Evolutionary conservation across 352 stramenopile species (phyloP).

Genomic region (Halophytophthora batemanensis): DNA sequence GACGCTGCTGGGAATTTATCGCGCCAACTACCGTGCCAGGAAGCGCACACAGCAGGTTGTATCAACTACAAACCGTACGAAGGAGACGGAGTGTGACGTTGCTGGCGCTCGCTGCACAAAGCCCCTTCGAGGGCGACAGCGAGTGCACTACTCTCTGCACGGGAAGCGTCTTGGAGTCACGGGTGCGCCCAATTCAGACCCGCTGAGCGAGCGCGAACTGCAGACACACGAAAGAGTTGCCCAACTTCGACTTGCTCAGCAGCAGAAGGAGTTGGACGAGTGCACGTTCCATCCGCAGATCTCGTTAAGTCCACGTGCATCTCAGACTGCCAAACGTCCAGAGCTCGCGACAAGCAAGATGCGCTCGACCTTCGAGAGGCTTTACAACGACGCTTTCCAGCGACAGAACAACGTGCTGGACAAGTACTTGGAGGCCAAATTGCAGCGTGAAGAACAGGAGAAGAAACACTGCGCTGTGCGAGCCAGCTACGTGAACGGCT

Average conservation of each 20-base stretch:
- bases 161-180: slow-evolving; percentile 24
- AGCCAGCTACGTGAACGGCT: slow-evolving; percentile 46
- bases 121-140: slow-evolving; percentile 8
- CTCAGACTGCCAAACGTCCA: background rate
- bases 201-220: slow-evolving; percentile 30
- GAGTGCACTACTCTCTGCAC: slow-evolving; percentile 32
- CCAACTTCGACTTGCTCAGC: slow-evolving; percentile 33
- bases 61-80: slow-evolving; percentile 4
- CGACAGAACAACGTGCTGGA: slow-evolving; percentile 41
- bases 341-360: slow-evolving; percentile 6
- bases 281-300: slow-evolving; percentile 57
- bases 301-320: background rate
- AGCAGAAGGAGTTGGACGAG: slow-evolving; percentile 35
- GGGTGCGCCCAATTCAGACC: slow-evolving; percentile 13
- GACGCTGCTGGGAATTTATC: slow-evolving; percentile 25
- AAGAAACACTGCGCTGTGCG: slow-evolving; percentile 39
- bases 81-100: no score
- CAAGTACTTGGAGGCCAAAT: slow-evolving; percentile 35
- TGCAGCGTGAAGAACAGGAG: slow-evolving; percentile 37
- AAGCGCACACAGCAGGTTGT: slow-evolving; percentile 21
- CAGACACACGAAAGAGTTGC: slow-evolving; percentile 21
- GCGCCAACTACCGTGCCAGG: slow-evolving; percentile 33
- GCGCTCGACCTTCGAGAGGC: slow-evolving; percentile 41
- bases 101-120: no score
- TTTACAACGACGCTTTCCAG: slow-evolving; percentile 53